Conservation (phyloP, 1,139 yeast genomes). For the Diutina neorugosa region DNA sequence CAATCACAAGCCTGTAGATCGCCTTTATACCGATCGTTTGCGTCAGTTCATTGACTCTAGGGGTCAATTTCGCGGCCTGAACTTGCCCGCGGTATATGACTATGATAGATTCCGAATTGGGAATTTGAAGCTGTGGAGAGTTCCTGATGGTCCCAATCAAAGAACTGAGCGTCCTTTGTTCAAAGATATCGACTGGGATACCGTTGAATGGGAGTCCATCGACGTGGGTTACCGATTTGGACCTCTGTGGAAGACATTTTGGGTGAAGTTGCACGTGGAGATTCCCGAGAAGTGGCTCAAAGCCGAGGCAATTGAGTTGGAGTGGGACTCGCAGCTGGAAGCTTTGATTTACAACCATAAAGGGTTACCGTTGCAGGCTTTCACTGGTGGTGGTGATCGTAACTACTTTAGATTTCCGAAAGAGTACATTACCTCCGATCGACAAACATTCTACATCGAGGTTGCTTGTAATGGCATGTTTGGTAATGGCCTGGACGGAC, state of each 20-base stretch:
- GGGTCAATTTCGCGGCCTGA: conserved; percentile 59
- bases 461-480: conserved; percentile 93
- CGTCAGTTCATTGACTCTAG: conserved; percentile 66
- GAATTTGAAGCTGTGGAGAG: conserved; percentile 49
- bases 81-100: conserved; percentile 78
- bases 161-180: conserved; percentile 62
- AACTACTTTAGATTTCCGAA: conserved; percentile 60
- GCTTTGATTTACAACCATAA: conserved; percentile 60
- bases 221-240: conserved; percentile 72
- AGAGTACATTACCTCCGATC: conserved; percentile 27
- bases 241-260: conserved; percentile 93
- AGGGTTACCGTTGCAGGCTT: conserved; percentile 70
- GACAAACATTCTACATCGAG: conserved; percentile 63
- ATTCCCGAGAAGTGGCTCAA: conserved; percentile 52
- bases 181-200: conserved; percentile 43
- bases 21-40: conserved; percentile 64
- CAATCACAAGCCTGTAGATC: conserved; percentile 71
- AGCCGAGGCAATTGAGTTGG: conserved; percentile 45
- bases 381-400: conserved; percentile 73
- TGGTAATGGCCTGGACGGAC: conserved; percentile 60
- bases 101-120: conserved; percentile 23
- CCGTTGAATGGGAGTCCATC: conserved; percentile 44
- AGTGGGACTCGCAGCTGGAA: conserved; percentile 84
- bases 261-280: conserved; percentile 63
- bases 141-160: conserved; percentile 40